phyloP scores from a whole-genome alignment of 371 early-diverging fungal genomes.

The Apophysomyces elegans region DNA sequence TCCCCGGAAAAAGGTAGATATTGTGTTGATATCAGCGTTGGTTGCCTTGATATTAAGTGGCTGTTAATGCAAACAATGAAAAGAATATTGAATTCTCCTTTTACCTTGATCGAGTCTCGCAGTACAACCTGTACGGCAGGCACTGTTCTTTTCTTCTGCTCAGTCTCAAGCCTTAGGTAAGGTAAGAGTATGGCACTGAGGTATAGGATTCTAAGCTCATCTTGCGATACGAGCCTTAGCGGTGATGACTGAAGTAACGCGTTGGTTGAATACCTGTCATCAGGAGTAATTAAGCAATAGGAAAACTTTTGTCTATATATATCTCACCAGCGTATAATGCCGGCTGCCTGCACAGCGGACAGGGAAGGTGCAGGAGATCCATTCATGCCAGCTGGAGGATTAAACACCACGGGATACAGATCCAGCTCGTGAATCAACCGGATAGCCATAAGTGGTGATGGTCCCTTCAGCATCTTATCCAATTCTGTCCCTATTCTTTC shows the following conservation, averaged over 20 bases:
- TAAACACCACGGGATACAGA: constrained; percentile 63
- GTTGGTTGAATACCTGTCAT: constrained; percentile 6
- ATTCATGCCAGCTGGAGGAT: constrained; percentile 43
- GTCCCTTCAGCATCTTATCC: constrained; percentile 91
- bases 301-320: constrained; percentile 7
- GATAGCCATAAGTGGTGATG: constrained; percentile 56
- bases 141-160: constrained; percentile 34
- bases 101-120: constrained; percentile 48
- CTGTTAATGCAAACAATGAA: too few relatives aligned
- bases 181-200: constrained; percentile 54
- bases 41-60: constrained; percentile 20
- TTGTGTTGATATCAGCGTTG: constrained; percentile 46
- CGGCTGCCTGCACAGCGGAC: constrained; percentile 48
- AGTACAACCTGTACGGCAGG: constrained; percentile 43
- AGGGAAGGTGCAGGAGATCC: constrained; percentile 36
- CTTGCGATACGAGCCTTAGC: neutral
- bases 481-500: constrained; percentile 97
- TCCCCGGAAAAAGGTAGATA: constrained; percentile 49
- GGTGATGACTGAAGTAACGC: neutral
- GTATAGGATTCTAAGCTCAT: constrained; percentile 28
- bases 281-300: neutral
- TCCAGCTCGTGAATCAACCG: constrained; percentile 52
- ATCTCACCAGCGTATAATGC: constrained; percentile 53
- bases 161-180: constrained; percentile 33
- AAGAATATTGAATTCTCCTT: neutral